Percentiles rank a stretch among this genome's conserved stretches.
Evolutionary conservation across 176 grass and related monocot species (phyloP).

Genomic region (Stipa capillata): DNA sequence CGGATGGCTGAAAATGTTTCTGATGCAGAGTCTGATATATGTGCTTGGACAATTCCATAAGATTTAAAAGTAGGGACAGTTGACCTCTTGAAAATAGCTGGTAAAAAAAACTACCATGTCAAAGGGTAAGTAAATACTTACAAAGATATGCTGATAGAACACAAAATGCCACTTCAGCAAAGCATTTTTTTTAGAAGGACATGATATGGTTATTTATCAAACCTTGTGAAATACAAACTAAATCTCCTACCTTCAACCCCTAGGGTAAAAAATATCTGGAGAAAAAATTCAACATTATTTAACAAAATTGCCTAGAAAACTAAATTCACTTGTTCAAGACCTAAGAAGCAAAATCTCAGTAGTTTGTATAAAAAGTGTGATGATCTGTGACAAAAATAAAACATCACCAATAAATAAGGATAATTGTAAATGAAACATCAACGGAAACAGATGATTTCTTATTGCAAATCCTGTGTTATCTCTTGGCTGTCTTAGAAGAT

Average conservation of each 20-base stretch:
- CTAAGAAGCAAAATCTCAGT: not conserved
- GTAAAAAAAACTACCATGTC: slow-evolving; percentile 18
- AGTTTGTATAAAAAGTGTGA: not conserved
- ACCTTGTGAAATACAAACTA: not conserved
- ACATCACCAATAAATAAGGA: not conserved
- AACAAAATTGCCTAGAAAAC: not conserved
- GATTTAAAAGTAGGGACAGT: slow-evolving; percentile 86
- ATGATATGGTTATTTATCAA: not conserved
- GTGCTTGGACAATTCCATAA: slow-evolving; percentile 80
- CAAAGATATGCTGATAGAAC: not conserved
- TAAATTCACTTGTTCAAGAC: not conserved
- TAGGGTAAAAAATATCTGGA: not conserved
- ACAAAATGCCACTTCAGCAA: not conserved
- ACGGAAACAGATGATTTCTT: not conserved
- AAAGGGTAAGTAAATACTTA: not conserved
- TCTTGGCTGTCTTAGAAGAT: not conserved
- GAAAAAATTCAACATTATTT: not conserved
- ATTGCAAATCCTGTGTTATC: not conserved
- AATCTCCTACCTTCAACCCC: not conserved
- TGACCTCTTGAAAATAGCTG: slow-evolving; percentile 98
- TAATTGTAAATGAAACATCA: not conserved
- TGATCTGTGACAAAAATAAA: not conserved
- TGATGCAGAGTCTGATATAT: slow-evolving; percentile 80
- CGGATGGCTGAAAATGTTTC: slow-evolving; percentile 97
- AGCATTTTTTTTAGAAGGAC: not conserved